Percentiles rank a stretch among this genome's conserved stretches.
Evolutionary conservation across 108 stramenopile genomes (phyloP).

Genomic region (Pseudonitzschia delicatissima): DNA sequence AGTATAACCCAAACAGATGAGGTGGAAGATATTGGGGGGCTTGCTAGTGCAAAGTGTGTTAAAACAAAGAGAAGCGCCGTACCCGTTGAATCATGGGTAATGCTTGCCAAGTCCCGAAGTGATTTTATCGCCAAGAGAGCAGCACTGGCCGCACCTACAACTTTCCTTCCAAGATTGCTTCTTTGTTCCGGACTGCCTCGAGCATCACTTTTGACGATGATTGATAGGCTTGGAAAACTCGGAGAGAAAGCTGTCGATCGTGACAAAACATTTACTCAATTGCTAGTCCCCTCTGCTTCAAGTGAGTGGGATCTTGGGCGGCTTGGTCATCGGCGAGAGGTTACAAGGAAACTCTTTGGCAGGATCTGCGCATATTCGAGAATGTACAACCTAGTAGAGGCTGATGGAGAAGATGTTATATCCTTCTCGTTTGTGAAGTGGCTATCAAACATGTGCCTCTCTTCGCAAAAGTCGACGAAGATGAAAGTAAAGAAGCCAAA

Average conservation of each 20-base stretch:
- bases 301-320: slow-evolving; percentile 66
- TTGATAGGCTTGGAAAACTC: slow-evolving; percentile 57
- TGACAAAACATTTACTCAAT: slow-evolving; percentile 35
- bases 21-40: slow-evolving; percentile 19
- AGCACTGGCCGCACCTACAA: slow-evolving; percentile 59
- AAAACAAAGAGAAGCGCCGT: slow-evolving; percentile 34
- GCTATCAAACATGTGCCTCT: slow-evolving; percentile 33
- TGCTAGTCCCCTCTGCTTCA: slow-evolving; percentile 56
- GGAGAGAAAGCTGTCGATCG: slow-evolving; percentile 43
- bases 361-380: slow-evolving; percentile 61
- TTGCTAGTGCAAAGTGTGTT: slow-evolving; percentile 45
- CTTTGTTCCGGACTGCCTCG: slow-evolving; percentile 70
- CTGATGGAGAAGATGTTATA: slow-evolving; percentile 2
- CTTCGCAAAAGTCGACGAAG: slow-evolving; percentile 26
- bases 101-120: slow-evolving; percentile 60
- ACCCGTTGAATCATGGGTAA: slow-evolving; percentile 70
- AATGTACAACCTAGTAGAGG: slow-evolving; percentile 24
- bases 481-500: slow-evolving; percentile 28
- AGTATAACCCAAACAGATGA: not conserved
- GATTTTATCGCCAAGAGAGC: slow-evolving; percentile 58
- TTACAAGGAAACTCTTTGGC: slow-evolving; percentile 54
- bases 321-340: slow-evolving; percentile 38
- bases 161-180: slow-evolving; percentile 65
- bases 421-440: slow-evolving; percentile 49
- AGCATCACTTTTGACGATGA: slow-evolving; percentile 60